These are phyloP conservation scores for Boechera retrofracta DNA, from an alignment of 345 rosid species.

Conservation along the genomic window DNA sequence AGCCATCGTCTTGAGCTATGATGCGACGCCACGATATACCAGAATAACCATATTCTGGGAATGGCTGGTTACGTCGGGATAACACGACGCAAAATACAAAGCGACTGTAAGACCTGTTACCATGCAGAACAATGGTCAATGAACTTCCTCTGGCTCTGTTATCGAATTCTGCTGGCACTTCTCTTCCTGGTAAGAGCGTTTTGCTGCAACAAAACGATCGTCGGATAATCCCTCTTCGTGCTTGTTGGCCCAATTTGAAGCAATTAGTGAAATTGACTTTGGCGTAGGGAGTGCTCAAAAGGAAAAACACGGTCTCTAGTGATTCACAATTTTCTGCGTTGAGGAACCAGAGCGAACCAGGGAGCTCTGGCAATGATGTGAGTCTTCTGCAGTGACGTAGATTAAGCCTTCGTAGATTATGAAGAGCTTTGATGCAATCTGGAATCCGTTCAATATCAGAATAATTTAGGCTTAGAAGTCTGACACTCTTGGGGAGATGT, in stretches of 20 bases:
- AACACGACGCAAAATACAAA: background rate
- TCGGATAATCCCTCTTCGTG: background rate
- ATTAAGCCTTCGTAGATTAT: fast-evolving
- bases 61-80: background rate
- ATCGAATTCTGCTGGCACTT: conserved; percentile 13
- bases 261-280: background rate
- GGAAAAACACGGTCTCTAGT: background rate
- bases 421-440: conserved; percentile 2
- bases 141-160: background rate
- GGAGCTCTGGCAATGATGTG: conserved; percentile 22
- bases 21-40: background rate
- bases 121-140: background rate
- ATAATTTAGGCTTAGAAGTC: fast-evolving
- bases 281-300: background rate
- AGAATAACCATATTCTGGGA: too few species aligned
- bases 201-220: background rate
- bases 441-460: background rate
- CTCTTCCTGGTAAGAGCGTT: background rate
- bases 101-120: background rate
- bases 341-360: fast-evolving
- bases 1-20: background rate
- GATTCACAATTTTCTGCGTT: fast-evolving
- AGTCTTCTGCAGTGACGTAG: conserved; percentile 7
- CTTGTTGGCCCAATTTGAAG: background rate
- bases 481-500: background rate